phyloP scores from a whole-genome alignment of 1,284 basidiomycete genomes.

The Apiotrichum veenhuisii region DNA sequence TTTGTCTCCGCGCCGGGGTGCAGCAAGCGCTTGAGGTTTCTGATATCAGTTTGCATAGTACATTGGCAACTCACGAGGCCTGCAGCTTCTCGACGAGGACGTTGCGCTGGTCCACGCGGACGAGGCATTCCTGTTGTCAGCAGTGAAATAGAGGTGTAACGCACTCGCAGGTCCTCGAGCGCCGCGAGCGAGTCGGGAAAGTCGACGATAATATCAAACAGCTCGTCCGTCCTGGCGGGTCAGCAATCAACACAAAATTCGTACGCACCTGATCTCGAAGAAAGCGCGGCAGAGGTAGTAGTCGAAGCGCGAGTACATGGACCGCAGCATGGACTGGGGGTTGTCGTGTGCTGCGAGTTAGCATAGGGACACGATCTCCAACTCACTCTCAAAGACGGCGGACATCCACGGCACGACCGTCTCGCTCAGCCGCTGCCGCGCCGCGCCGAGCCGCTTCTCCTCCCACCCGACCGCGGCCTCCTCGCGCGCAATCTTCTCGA shows the following conservation, averaged over 20 bases:
- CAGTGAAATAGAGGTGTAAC: background rate
- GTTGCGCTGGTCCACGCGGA: constrained; percentile 39
- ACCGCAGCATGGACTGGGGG: constrained; percentile 59
- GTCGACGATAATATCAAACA: constrained; percentile 94
- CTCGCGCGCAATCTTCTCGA: constrained; percentile 65
- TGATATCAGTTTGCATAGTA: constrained; percentile 38
- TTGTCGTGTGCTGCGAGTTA: constrained; percentile 20
- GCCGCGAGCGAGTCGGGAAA: constrained; percentile 84
- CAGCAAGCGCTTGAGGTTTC: constrained; percentile 78
- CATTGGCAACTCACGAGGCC: constrained; percentile 32
- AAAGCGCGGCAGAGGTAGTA: constrained; percentile 85
- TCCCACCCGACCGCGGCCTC: constrained; percentile 68
- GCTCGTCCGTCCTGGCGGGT: constrained; percentile 66
- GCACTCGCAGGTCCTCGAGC: constrained; percentile 78
- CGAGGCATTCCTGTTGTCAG: constrained; percentile 35
- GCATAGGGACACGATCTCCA: background rate
- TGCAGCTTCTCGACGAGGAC: constrained; percentile 45
- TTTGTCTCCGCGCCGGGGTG: constrained; percentile 96
- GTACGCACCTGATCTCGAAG: constrained; percentile 68
- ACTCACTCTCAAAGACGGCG: constrained; percentile 60
- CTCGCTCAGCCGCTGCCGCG: constrained; percentile 70
- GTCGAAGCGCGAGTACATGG: constrained; percentile 80
- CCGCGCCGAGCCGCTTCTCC: constrained; percentile 59
- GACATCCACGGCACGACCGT: constrained; percentile 79
- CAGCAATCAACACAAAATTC: background rate